Percentiles rank a stretch among this genome's conserved stretches.
Evolutionary conservation across 306 rosid genomes (phyloP).

Genomic region (Nissolia schottii): DNA sequence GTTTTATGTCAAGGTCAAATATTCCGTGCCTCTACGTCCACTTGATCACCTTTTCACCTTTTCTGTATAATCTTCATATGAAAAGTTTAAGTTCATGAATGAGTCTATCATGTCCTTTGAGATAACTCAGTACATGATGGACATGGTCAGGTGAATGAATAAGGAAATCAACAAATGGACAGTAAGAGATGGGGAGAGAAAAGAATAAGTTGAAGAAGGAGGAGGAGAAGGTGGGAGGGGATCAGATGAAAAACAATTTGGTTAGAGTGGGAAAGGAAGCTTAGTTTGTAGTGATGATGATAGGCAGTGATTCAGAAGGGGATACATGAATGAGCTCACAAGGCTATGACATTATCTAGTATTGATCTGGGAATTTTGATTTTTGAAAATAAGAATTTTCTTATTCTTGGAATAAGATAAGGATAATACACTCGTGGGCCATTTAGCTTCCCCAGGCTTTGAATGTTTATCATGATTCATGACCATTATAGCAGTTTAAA

Average conservation of each 20-base stretch:
- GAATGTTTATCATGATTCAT: too few relatives aligned
- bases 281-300: not conserved
- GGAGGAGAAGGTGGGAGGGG: not conserved
- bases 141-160: not conserved
- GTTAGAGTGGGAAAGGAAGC: not conserved
- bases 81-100: not conserved
- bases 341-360: not conserved
- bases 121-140: not conserved
- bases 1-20: not conserved
- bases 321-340: not conserved
- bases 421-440: not conserved
- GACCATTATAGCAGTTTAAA: not conserved
- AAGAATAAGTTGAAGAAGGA: not conserved
- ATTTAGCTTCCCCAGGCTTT: not conserved
- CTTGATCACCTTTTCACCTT: not conserved
- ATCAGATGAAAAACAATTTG: not conserved
- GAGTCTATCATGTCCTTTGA: not conserved
- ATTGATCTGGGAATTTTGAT: not conserved
- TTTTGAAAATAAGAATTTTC: not conserved
- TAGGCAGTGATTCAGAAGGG: not conserved
- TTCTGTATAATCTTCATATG: not conserved
- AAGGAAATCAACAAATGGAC: too few relatives aligned
- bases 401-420: not conserved
- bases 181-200: not conserved
- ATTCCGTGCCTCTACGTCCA: not conserved